Conservation (phyloP, 306 rosid genomes). For the Trifolium fragiferum region DNA sequence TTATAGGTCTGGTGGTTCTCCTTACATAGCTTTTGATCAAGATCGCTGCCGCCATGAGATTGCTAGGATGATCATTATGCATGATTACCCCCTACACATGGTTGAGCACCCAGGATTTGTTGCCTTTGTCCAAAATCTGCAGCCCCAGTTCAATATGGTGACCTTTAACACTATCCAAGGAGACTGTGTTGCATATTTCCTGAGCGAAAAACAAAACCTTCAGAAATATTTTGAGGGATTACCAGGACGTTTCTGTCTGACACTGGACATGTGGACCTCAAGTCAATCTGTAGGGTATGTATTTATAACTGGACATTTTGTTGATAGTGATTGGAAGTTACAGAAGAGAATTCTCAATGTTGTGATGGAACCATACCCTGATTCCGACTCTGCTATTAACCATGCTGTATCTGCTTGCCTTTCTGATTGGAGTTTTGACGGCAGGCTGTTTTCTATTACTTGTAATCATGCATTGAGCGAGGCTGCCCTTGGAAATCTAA, state of each 20-base stretch:
- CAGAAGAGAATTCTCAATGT: slow-evolving; percentile 87
- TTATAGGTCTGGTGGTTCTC: slow-evolving; percentile 66
- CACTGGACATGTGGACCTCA: slow-evolving; percentile 86
- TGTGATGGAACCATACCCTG: slow-evolving; percentile 92
- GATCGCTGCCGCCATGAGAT: slow-evolving; percentile 90
- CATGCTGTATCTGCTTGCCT: slow-evolving; percentile 93
- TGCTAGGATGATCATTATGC: slow-evolving; percentile 97
- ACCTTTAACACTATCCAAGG: slow-evolving; percentile 94
- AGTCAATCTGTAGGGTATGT: slow-evolving; percentile 85
- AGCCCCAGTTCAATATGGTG: slow-evolving; percentile 89
- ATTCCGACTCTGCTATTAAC: slow-evolving; percentile 73
- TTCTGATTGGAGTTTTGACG: slow-evolving; percentile 85
- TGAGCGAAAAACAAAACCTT: slow-evolving; percentile 73
- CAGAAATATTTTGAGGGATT: slow-evolving; percentile 67
- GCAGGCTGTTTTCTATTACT: slow-evolving; percentile 81
- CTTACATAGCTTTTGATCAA: slow-evolving; percentile 72
- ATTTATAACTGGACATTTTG: slow-evolving; percentile 84
- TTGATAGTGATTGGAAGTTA: slow-evolving; percentile 89
- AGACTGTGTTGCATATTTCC: slow-evolving; percentile 91
- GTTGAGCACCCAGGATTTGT: slow-evolving; percentile 95
- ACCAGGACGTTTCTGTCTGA: slow-evolving; percentile 86
- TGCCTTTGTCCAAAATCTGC: slow-evolving; percentile 84
- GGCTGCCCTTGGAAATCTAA: slow-evolving; percentile 66
- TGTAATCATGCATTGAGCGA: slow-evolving; percentile 55
- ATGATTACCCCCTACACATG: slow-evolving; percentile 95